A percentile compares a stretch with the other conserved stretches of the same genome.
These are phyloP conservation scores for Tillandsia fasciculata DNA, from an alignment of 176 grass and related monocot species.

Conservation along the genomic window DNA sequence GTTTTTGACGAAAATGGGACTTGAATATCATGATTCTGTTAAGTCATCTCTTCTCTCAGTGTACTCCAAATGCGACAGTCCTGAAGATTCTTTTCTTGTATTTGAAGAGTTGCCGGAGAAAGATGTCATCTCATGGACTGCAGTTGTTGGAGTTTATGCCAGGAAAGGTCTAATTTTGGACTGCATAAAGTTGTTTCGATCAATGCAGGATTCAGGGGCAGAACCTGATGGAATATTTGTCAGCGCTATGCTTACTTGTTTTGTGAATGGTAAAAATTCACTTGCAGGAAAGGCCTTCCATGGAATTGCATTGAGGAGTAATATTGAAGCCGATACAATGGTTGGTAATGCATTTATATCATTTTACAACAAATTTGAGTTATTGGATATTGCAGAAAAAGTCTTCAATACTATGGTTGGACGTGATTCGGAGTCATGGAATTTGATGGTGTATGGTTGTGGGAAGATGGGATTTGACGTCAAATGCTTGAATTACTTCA, in stretches of 20 bases:
- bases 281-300: constrained; percentile 45
- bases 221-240: constrained; percentile 55
- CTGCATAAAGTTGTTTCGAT: constrained; percentile 26
- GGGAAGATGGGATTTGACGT: constrained; percentile 41
- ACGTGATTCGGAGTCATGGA: constrained; percentile 44
- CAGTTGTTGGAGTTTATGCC: constrained; percentile 46
- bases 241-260: constrained; percentile 43
- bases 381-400: constrained; percentile 29
- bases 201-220: constrained; percentile 35
- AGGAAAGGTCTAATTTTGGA: constrained; percentile 28
- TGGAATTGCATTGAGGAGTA: constrained; percentile 40
- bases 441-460: constrained; percentile 42
- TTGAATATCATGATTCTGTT: constrained; percentile 17
- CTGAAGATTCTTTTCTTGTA: constrained; percentile 28
- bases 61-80: constrained; percentile 55
- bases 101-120: constrained; percentile 47
- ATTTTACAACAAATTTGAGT: constrained; percentile 52
- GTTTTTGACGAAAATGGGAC: constrained; percentile 28
- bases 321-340: constrained; percentile 26
- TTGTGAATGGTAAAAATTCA: constrained; percentile 27
- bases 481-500: constrained; percentile 58
- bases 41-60: constrained; percentile 48
- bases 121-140: constrained; percentile 71
- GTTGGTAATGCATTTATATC: constrained; percentile 51
- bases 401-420: constrained; percentile 33